Evolutionary conservation across 331 rosid species (phyloP), one percentile per base, ranked within the genome.

Genomic region (Quercus phellos): DNA sequence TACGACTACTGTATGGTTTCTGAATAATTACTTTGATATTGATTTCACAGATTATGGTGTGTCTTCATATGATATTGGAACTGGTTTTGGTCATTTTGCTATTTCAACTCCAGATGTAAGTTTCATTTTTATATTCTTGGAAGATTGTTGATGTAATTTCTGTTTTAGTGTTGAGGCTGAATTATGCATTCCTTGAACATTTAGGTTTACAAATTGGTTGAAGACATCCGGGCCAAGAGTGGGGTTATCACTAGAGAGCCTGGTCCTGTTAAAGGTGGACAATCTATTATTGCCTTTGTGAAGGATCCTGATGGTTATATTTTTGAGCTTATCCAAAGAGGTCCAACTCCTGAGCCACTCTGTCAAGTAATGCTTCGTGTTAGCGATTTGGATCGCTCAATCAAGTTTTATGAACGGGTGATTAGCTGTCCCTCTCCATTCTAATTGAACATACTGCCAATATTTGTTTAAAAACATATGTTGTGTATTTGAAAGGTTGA

Each of bases 281-380:
- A 74, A 51, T 2, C 77, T 72, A 82, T 92, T 76, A 90, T 91
- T 61, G 97, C 98, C 70, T 92, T 91, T 82, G 96, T 87, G 76
- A 91, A 91, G 87, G 99, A 95, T 74, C 99, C 97, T 43, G 99
- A 95, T 85, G 99, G 98, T 83, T 95, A 95, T 73, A 1, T 4
- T 7, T 95, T 95, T 85, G 97, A 91, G 85, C 83, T 95, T 54
- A 89, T 92, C 75, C 93, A 95, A 88, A 85, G 97, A 73, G 83
- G 84, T 51, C 78, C 91, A 56, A 90, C 96, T 30, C 97, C 93
- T 0, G 96, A 91, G 81, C 97, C 99, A 51, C 77, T 95, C 42
- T 90, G 98, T 77, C 99, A 95, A 90, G 90, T 95, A 6, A 95
- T 95, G 99, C 99, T 92, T 24, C 97, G 98, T 53, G 97, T 95